Evolutionary conservation across 1,139 yeast species (phyloP), one percentile per base, ranked within the genome.

Genomic region (Lodderomyces orthopsilosis): DNA sequence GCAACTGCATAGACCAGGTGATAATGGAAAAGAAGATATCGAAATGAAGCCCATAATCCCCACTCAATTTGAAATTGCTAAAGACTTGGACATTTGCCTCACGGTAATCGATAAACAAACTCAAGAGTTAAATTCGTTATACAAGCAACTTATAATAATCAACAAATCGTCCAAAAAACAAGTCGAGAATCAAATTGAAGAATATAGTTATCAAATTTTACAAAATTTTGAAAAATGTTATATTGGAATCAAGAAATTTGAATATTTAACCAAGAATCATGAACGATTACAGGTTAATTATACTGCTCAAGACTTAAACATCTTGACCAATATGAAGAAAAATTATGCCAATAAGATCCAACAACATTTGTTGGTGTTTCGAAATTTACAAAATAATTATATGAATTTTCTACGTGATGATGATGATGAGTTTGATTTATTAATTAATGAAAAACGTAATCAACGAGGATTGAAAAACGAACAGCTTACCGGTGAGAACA

Each of bases 341-440:
- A 83, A 82, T 38, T 81, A 91, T 62, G 98, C 98, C 3, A 71
- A 84, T 35, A 83, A 84, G 59, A 84, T 94, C 34, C 98, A 93
- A 61, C 83, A 81, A 38, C 69, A 79, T 40, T 84, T 95, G 36
- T 77, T 91, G 22, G 74, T 75, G 41, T 93, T 91, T 64, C 70
- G 98, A 43, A 87, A 88, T 56, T 69, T 91, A 56, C 99, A 93
- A 61, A 88, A 91, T 54, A 83, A 85, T 54, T 94, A 93, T 58
- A 81, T 94, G 57, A 85, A 87, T 55, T 81, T 83, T 53, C 64
- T 85, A 45, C 75, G 82, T 50, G 83, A 84, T 51, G 93, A 85
- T 56, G 91, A 85, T n/a, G 44, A 32, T 24, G 45, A 46, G n/a
- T 22, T 40, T 26, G 42, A 43, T 21, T 4, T 21, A 14, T 21